These are phyloP conservation scores for Mucor velutinosus DNA, from an alignment of 371 early-diverging fungal genomes.

Conservation along the genomic window DNA sequence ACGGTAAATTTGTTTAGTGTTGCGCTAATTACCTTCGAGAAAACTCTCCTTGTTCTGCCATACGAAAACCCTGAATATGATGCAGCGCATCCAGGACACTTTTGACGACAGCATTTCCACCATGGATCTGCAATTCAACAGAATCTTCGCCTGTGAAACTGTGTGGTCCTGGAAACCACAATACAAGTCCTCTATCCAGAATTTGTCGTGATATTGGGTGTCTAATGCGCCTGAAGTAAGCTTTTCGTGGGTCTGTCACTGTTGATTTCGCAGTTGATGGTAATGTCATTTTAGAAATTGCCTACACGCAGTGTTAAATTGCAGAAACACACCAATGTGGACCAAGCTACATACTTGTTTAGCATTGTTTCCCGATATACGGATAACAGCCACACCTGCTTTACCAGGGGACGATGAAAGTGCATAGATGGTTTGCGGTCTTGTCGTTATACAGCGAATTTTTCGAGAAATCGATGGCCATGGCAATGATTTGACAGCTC, in stretches of 20 bases:
- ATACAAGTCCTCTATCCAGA: constrained; percentile 64
- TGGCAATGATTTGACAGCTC: not conserved
- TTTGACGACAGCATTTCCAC: constrained; percentile 73
- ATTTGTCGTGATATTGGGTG: constrained; percentile 53
- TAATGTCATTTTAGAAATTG: constrained; percentile 19
- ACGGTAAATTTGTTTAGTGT: no score
- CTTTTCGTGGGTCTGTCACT: constrained; percentile 48
- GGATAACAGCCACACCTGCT: constrained; percentile 80
- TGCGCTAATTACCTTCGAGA: constrained; percentile 49
- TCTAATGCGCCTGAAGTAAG: constrained; percentile 50
- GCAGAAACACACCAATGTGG: not conserved
- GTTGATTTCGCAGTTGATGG: constrained; percentile 9
- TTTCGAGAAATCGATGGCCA: not conserved
- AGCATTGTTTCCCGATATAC: constrained; percentile 71
- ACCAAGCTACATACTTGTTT: constrained; percentile 35
- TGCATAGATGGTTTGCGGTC: constrained; percentile 70
- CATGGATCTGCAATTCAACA: constrained; percentile 82
- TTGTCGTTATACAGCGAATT: not conserved
- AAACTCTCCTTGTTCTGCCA: constrained; percentile 85
- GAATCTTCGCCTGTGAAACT: constrained; percentile 85
- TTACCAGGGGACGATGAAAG: constrained; percentile 77
- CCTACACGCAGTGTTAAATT: not conserved
- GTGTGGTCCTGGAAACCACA: constrained; percentile 74
- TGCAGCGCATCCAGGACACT: constrained; percentile 63
- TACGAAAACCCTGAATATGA: constrained; percentile 47